phyloP scores from a whole-genome alignment of 192 early-diverging fungal genomes.

The Backusella circina region DNA sequence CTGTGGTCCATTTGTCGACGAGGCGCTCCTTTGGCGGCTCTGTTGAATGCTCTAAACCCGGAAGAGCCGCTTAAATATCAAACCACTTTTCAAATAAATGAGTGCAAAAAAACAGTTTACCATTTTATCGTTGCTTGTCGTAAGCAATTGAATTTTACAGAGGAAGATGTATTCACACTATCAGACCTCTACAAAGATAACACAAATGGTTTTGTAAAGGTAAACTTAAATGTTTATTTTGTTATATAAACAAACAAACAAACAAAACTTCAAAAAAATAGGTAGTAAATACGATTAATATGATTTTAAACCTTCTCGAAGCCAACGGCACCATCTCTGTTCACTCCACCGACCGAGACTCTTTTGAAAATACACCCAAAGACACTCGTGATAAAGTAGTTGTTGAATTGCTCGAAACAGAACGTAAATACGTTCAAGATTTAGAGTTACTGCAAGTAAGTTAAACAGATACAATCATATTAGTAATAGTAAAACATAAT shows the following conservation, averaged over 20 bases:
- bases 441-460: slow-evolving; percentile 73
- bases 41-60: slow-evolving; percentile 70
- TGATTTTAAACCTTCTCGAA: slow-evolving; percentile 77
- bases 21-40: slow-evolving; percentile 65
- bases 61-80: slow-evolving; percentile 55
- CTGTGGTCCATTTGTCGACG: slow-evolving; percentile 71
- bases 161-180: slow-evolving; percentile 81
- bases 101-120: slow-evolving; percentile 83
- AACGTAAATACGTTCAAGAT: slow-evolving; percentile 88
- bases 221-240: slow-evolving; percentile 24
- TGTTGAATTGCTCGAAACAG: slow-evolving; percentile 89
- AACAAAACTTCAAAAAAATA: slow-evolving; percentile 20
- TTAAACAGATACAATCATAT: neutral
- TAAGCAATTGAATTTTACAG: slow-evolving; percentile 63
- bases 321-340: slow-evolving; percentile 48
- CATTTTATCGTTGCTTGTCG: slow-evolving; percentile 88
- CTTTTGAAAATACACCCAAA: slow-evolving; percentile 58
- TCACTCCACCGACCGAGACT: slow-evolving; percentile 36
- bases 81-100: slow-evolving; percentile 51
- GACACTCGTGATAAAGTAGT: slow-evolving; percentile 89
- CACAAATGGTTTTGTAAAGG: slow-evolving; percentile 96
- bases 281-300: slow-evolving; percentile 81
- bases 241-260: neutral
- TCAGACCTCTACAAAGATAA: slow-evolving; percentile 90
- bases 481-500: neutral